Base-by-base conservation (phyloP, 2,329 filamentous ascomycete genomes). In the Pseudocercospora vitis region DNA sequence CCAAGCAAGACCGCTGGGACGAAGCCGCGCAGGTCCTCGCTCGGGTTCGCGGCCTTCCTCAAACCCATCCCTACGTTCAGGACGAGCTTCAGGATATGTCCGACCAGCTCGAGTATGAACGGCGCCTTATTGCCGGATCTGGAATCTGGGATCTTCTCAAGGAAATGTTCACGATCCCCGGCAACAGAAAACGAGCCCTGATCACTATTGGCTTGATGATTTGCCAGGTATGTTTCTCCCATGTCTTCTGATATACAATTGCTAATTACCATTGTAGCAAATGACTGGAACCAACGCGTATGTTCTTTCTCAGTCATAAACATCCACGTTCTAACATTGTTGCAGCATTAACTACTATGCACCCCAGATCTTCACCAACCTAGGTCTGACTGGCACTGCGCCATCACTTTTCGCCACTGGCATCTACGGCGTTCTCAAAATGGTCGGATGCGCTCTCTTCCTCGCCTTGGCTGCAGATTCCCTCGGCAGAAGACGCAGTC, bases 341-440 rank as follows among this genome's bases (percentile, higher is more conserved):
- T 53, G 80, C 81, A 0, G n/a, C n/a, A 78, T 86, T 4, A 82
- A 86, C 68, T 87, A 87, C 73, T 87, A 67, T 50, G 61, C 63
- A 24, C 86, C 86, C 0, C 78, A 81, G 51, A 88, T 89, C 62
- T 89, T 89, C 73, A 72, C 74, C 39, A 78, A 82, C 60, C 75
- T 89, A 2, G 86, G 86, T 14, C 76, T 89, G 51, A 72, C 65
- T 1, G 78, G 76, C 9, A 83, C 78, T 4, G 69, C 78, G 32
- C 77, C 80, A 33, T 81, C 80, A 14, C 80, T 89, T 19, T 87
- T 89, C 67, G 85, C 87, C 3, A 89, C 86, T 0, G 86, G 87
- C 33, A 80, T 89, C 60, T 89, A 89, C 66, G 86, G 86, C 21
- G 78, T 89, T 50, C 81, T 88, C 52, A 89, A 89, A 70, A 83